Percentiles rank a stretch among this genome's conserved stretches.
These are phyloP conservation scores for Cladosporium sp. DNA, from an alignment of 2,329 filamentous ascomycete species.

Conservation along the genomic window DNA sequence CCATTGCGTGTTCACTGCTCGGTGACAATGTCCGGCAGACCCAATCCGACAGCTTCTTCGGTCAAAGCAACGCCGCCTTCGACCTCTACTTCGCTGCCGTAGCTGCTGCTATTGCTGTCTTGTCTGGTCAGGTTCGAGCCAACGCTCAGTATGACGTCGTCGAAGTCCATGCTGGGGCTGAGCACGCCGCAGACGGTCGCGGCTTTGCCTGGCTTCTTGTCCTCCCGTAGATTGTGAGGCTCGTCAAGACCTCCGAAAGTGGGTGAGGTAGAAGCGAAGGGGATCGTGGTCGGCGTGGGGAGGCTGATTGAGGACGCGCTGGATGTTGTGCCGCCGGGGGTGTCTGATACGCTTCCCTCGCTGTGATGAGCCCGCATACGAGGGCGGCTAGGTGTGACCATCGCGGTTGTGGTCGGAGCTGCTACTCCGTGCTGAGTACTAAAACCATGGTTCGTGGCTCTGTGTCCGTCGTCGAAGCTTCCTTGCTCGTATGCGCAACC, in stretches of 20 bases:
- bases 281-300: conserved; percentile 19
- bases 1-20: background rate
- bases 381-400: background rate
- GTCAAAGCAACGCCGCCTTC: conserved; percentile 50
- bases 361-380: conserved; percentile 15
- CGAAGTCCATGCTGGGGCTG: conserved; percentile 13
- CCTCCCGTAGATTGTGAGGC: conserved; percentile 3
- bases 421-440: background rate
- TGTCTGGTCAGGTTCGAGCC: conserved; percentile 2
- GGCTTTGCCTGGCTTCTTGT: conserved; percentile 17
- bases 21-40: conserved; percentile 31
- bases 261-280: conserved; percentile 15
- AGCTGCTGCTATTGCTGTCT: conserved; percentile 20
- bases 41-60: conserved; percentile 49
- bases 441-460: conserved; percentile 25
- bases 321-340: conserved; percentile 23
- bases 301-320: conserved; percentile 28
- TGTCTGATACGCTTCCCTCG: conserved; percentile 15
- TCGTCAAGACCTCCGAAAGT: conserved; percentile 16
- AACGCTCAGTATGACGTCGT: background rate
- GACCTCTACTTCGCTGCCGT: conserved; percentile 39
- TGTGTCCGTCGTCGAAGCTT: conserved; percentile 25
- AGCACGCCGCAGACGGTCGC: conserved; percentile 13
- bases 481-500: conserved; percentile 25
- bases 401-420: background rate